Base-by-base conservation (phyloP, 805 yeast genomes). In the Debaryomyces tyrocola region DNA sequence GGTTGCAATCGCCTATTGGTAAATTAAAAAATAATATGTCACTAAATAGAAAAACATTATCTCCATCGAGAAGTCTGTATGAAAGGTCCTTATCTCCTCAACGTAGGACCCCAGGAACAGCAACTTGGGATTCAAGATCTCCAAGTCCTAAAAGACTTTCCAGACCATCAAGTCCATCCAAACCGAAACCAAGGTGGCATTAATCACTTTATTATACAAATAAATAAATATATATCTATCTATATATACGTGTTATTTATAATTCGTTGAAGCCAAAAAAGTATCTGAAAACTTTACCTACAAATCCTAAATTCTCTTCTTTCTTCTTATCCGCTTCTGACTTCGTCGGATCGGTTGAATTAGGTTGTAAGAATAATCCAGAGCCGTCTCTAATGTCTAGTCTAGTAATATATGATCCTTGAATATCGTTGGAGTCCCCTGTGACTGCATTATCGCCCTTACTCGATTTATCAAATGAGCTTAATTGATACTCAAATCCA, bases 191-290 rank as follows among this genome's bases (percentile, higher is more conserved):
- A 20, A 29, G 48, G 38, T 46, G 50, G 54, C 49, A 39, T 11
- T 37, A n/a, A 44, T 37, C n/a, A 43, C 3, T 33, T 37, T 27
- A 28, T 37, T 31, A 27, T 27, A 17, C 14, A 20, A 29, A 11
- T 33, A 27, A 20, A 21, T 37, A 33, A 29, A 14, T 38, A 37
- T 37, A 27, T 33, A 33, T 35, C 27, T 31, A 20, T 41, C 3
- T 20, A 24, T 21, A 24, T 41, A 24, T 14, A 40, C 24, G 24
- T 20, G 28, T 12, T 17, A 47, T 18, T 49, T 62, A 73, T 51
- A 73, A 64, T 47, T 73, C 77, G 53, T 72, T 70, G 53, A 73
- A 71, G 2, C 78, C 78, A 58, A 73, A 73, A 31, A 73, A 55
- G 47, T 56, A 69, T 52, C 63, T 69, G 39, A 69, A 55, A 12